Evolutionary conservation across 1,139 yeast genomes (phyloP).

Genomic region (Hansenula lynferdii): DNA sequence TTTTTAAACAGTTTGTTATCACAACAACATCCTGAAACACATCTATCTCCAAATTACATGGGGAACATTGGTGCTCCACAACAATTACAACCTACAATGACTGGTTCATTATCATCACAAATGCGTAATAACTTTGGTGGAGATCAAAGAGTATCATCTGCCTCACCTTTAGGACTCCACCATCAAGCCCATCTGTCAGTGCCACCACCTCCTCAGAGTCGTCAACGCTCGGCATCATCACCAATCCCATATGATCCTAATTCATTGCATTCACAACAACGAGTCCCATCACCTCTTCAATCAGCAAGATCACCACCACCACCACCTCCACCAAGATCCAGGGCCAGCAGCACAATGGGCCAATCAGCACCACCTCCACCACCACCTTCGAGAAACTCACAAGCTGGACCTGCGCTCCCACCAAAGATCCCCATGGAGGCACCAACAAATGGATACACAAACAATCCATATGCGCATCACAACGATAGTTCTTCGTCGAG

Average conservation of each 20-base stretch:
- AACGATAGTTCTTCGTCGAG: constrained; percentile 25
- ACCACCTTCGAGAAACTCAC: constrained; percentile 14
- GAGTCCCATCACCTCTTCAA: constrained; percentile 19
- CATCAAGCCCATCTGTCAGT: constrained; percentile 29
- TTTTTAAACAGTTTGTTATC: constrained; percentile 8
- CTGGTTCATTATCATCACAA: constrained; percentile 40
- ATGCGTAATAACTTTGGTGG: background rate
- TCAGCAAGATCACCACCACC: constrained; percentile 21
- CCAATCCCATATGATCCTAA: constrained; percentile 32
- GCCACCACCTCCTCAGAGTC: constrained; percentile 37
- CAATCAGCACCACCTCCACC: constrained; percentile 2
- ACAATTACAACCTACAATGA: constrained; percentile 47
- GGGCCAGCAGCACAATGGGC: background rate
- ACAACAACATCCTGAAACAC: no score
- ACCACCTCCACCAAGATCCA: constrained; percentile 20
- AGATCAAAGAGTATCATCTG: constrained; percentile 1
- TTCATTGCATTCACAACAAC: constrained; percentile 8
- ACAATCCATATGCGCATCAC: constrained; percentile 10
- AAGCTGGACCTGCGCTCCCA: constrained; percentile 19
- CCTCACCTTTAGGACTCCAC: constrained; percentile 13
- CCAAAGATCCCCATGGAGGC: constrained; percentile 12
- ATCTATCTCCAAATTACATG: constrained; percentile 12
- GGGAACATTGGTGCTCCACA: constrained; percentile 19
- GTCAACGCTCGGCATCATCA: constrained; percentile 39
- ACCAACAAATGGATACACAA: no score